These are phyloP conservation scores for Panicum hallii DNA, from an alignment of 202 grass and related monocot species.

Conservation along the genomic window DNA sequence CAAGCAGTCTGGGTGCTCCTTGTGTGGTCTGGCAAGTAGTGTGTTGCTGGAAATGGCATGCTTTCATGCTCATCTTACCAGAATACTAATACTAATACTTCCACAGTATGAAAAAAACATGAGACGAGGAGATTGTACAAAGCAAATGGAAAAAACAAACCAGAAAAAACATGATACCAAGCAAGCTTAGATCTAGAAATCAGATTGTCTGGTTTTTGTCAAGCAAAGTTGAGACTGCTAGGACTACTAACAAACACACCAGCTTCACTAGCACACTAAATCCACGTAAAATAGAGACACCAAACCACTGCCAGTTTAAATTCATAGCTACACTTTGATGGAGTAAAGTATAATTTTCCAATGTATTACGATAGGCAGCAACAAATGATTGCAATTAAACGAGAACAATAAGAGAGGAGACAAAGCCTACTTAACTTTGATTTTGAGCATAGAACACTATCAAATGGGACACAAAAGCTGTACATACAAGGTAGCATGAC, in stretches of 20 bases:
- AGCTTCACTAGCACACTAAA: neutral
- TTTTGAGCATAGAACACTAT: neutral
- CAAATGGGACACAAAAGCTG: neutral
- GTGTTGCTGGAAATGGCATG: neutral
- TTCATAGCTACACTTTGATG: neutral
- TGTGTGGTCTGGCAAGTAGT: neutral
- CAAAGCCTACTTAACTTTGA: neutral
- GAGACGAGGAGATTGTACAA: neutral
- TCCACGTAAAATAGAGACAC: neutral
- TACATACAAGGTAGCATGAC: neutral
- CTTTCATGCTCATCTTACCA: neutral
- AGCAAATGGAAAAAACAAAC: neutral
- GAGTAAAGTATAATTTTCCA: neutral
- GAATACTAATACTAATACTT: neutral
- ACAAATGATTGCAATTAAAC: neutral
- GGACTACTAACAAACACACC: neutral
- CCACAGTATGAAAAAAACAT: neutral
- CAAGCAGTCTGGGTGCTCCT: neutral
- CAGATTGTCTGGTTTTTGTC: neutral
- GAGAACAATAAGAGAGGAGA: neutral
- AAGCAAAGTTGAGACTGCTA: neutral
- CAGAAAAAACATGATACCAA: neutral
- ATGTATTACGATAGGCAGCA: neutral
- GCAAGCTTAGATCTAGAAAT: neutral
- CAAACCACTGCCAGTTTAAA: neutral